These are phyloP conservation scores for Termitomyces sp. DNA, from an alignment of 768 basidiomycete genomes.

Conservation along the genomic window DNA sequence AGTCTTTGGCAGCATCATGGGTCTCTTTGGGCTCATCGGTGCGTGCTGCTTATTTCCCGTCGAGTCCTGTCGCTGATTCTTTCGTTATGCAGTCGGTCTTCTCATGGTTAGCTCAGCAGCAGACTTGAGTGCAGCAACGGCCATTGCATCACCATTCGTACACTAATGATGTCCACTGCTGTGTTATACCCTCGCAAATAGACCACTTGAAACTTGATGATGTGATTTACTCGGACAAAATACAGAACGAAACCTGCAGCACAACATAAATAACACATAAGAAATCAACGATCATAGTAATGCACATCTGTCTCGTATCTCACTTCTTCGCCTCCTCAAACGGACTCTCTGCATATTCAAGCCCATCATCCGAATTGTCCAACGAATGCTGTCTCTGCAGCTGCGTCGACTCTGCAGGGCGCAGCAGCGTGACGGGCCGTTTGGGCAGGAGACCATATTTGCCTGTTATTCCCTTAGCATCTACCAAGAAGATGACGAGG, in stretches of 20 bases:
- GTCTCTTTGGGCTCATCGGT: constrained; percentile 92
- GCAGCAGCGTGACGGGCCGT: constrained; percentile 60
- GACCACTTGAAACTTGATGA: too few relatives aligned
- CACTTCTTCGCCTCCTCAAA: constrained; percentile 48
- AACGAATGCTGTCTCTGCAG: constrained; percentile 18
- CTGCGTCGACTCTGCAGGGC: constrained; percentile 19
- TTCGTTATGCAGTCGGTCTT: constrained; percentile 55
- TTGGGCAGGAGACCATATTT: constrained; percentile 72
- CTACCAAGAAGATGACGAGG: background rate
- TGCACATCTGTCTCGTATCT: background rate
- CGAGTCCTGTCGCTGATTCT: background rate
- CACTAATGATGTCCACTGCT: constrained; percentile 16
- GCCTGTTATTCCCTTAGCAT: constrained; percentile 25
- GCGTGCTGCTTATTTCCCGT: constrained; percentile 32
- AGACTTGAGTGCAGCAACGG: constrained; percentile 41
- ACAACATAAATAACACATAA: background rate
- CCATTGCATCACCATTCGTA: constrained; percentile 34
- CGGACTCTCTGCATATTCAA: constrained; percentile 72
- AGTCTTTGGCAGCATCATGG: constrained; percentile 88
- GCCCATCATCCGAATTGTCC: constrained; percentile 50
- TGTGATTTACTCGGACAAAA: too few relatives aligned
- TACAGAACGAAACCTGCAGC: too few relatives aligned
- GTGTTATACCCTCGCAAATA: constrained; percentile 11
- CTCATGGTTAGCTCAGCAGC: constrained; percentile 68
- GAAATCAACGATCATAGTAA: background rate